Base-by-base conservation (phyloP, 768 basidiomycete species). In the Harrya chromipes region DNA sequence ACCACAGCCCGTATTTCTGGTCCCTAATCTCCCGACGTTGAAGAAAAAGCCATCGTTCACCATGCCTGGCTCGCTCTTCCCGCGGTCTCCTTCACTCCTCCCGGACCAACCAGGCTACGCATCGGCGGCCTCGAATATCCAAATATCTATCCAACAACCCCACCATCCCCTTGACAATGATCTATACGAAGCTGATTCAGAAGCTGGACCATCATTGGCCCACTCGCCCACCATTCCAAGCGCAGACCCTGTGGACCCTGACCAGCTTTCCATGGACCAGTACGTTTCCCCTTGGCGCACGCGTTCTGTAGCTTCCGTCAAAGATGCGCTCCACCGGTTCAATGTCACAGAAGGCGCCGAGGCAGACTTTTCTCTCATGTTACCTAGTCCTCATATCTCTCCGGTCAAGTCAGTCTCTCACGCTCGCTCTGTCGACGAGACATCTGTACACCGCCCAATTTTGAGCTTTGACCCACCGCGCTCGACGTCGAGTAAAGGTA, bases 11-110 rank as follows among this genome's bases (percentile, higher is more conserved):
- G 6, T 31, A 4, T 54, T 60, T 34, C 50, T 19, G 19, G 61
- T 65, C 3, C 64, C 71, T 20, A 66, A 70, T 1, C 66, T 66
- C 13, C 72, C 64, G 12, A 69, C 40, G 45, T 35, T 67, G 41
- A 64, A 49, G 31, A 67, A 59, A 36, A 53, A 65, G n/a, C 68
- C 69, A 8, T 80, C 80, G 3, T 59, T 76, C 0, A 83, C 82
- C 1, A 91, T 91, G 88, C 89, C 88, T 19, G 89, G 88, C 8
- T 79, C 89, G 1, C 77, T 91, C 12, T 87, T 83, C 60, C 80
- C 87, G 5, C 82, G 86, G 9, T 87, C 89, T 0, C 76, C 81
- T 0, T 87, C 87, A n/a, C 70, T 82, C 12, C 70, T 82, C 26
- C 80, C 82, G 7, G 63, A 64, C 23, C 71, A 72, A 19, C 34